These are phyloP conservation scores for Annulohypoxylon stygium DNA, from an alignment of 495 filamentous ascomycete species.

Conservation along the genomic window DNA sequence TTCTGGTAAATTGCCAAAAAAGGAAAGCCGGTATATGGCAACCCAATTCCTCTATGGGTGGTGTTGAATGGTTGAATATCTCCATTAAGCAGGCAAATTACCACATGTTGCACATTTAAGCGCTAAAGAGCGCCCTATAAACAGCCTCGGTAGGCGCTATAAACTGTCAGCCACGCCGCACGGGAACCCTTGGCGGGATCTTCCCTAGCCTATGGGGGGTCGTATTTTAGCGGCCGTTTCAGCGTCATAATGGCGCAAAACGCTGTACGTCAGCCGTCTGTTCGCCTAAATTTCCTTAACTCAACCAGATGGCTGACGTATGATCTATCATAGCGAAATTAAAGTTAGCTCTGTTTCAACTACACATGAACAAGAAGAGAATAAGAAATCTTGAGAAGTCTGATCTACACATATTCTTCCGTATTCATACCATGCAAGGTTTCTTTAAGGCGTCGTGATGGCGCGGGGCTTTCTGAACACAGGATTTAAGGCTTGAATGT, in stretches of 20 bases:
- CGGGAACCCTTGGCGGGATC: not conserved
- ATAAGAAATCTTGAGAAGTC: not conserved
- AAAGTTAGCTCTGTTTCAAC: slow-evolving; percentile 4
- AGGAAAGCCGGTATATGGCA: not conserved
- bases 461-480: not conserved
- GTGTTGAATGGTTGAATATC: too few relatives aligned
- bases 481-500: not conserved
- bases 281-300: not conserved
- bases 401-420: not conserved
- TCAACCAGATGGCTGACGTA: not conserved
- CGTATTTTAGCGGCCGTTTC: slow-evolving; percentile 17
- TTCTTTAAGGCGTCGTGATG: not conserved
- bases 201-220: not conserved
- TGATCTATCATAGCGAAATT: not conserved
- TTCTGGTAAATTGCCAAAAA: not conserved
- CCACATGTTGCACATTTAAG: not conserved
- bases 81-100: too few relatives aligned
- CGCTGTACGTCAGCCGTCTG: too few relatives aligned
- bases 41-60: too few relatives aligned
- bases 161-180: slow-evolving; percentile 6
- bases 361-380: not conserved
- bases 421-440: not conserved
- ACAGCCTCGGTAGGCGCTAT: not conserved
- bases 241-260: not conserved
- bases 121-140: not conserved